These are phyloP conservation scores for Crithidia thermophila DNA, from an alignment of 208 protist species.

Conservation along the genomic window DNA sequence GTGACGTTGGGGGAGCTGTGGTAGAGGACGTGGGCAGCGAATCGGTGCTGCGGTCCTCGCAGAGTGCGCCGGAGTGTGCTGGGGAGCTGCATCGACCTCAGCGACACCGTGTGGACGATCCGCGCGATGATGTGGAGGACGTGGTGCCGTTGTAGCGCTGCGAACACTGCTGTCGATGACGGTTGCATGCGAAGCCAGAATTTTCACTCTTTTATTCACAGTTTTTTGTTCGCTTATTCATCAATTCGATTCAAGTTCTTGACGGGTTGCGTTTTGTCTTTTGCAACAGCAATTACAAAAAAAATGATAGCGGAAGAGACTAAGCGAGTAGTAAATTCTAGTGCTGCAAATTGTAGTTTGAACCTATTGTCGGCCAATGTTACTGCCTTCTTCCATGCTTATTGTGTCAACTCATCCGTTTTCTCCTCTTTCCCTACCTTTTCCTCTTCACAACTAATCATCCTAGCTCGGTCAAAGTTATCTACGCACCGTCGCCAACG, in stretches of 20 bases:
- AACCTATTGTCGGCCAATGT: background rate
- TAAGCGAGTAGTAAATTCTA: background rate
- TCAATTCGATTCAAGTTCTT: background rate
- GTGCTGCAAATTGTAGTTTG: background rate
- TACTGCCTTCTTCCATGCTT: background rate
- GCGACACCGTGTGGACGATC: slow-evolving; percentile 1
- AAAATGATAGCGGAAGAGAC: background rate
- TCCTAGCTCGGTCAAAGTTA: no score
- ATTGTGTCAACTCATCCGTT: background rate
- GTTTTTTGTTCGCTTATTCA: background rate
- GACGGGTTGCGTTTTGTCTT: background rate
- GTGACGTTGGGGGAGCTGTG: no score
- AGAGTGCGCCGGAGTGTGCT: slow-evolving; percentile 17
- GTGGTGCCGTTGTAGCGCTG: slow-evolving; percentile 53
- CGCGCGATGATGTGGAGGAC: slow-evolving; percentile 55
- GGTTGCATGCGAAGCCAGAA: background rate
- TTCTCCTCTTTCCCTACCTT: slow-evolving; percentile 2
- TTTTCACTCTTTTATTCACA: background rate
- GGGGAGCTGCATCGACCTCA: slow-evolving; percentile 14
- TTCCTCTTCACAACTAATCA: background rate
- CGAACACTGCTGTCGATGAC: background rate
- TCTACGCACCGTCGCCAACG: no score
- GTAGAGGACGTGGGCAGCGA: background rate
- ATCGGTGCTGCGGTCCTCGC: background rate
- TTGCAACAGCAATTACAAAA: background rate